phyloP scores from a whole-genome alignment of 148 eudicot species.

The Gaultheria prostrata region DNA sequence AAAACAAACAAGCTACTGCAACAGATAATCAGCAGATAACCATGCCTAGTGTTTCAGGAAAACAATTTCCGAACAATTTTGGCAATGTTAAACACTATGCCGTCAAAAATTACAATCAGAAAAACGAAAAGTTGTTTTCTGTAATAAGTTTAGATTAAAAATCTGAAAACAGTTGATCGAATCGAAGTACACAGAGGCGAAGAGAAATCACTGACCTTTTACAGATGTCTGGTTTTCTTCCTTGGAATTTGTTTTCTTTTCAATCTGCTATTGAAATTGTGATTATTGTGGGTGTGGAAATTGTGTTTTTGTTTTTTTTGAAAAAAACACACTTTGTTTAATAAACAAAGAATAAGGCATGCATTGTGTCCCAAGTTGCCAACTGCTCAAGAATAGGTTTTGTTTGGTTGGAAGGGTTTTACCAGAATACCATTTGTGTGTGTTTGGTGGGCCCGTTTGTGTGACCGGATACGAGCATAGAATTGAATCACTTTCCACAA shows the following conservation, averaged over 20 bases:
- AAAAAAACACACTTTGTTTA: background rate
- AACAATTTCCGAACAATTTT: background rate
- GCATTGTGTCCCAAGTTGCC: conserved; percentile 37
- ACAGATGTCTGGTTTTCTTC: background rate
- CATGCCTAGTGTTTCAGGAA: background rate
- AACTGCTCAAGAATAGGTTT: conserved; percentile 38
- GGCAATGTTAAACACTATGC: background rate
- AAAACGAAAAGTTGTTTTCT: background rate
- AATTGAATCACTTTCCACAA: too few species aligned
- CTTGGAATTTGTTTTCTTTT: background rate
- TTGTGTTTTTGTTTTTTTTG: background rate
- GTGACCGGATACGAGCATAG: background rate
- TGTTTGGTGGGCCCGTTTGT: background rate
- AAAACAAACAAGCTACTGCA: background rate
- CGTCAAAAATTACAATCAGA: background rate
- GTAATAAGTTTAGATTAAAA: background rate
- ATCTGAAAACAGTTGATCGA: conserved; percentile 8
- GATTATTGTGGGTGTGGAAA: background rate
- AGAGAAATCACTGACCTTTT: conserved; percentile 16
- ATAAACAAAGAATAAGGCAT: conserved; percentile 13
- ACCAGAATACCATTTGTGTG: background rate
- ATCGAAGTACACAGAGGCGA: background rate
- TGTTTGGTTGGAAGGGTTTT: conserved; percentile 6
- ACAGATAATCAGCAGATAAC: background rate
- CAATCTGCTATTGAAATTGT: background rate